Base-by-base conservation (phyloP, 768 basidiomycete genomes). In the Kondoa subrosea region DNA sequence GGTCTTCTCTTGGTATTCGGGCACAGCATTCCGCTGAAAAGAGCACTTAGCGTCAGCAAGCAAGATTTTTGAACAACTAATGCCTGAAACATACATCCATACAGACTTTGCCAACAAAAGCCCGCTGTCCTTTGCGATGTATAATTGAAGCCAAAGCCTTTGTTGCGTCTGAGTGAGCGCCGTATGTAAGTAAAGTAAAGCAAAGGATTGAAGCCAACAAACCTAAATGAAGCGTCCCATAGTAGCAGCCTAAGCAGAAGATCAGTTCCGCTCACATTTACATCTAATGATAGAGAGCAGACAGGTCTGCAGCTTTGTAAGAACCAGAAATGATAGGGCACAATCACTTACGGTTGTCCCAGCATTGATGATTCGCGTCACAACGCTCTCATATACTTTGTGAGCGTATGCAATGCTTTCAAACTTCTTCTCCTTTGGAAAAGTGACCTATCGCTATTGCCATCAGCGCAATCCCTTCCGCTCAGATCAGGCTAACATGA, bases 1-100 rank as follows among this genome's bases (percentile, higher is more conserved):
- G n/a, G 25, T 67, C 32, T 70, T 65, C 29, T 59, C 66, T 0
- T 72, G 68, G 66, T 74, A 68, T 15, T 61, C 17, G 25, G 29
- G 33, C 4, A 27, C n/a, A 40, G 29, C 26, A 25, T 66, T 34
- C 8, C 33, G 27, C 21, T 15, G 16, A 25, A 57, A 12, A n/a
- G 15, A 15, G 4, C 1, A 25, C 16, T 21, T 15, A 40, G 63
- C 21, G 4, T 2, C n/a, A 14, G 4, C 3, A 26, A 27, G 14
- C n/a, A 4, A 3, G 12, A 27, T 31, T 26, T 2, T 58, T 67
- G 67, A 85, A 16, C 81, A 75, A n/a, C n/a, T n/a, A n/a, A n/a
- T 77, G 91, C 87, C 70, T 85, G 74, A 78, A 91, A 91, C 89
- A 80, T 21, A 84, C 80, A 78, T 95, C 84, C 89, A 91, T 91